Conservation (phyloP, 2,329 filamentous ascomycete genomes). For the Annulohypoxylon truncatum region DNA sequence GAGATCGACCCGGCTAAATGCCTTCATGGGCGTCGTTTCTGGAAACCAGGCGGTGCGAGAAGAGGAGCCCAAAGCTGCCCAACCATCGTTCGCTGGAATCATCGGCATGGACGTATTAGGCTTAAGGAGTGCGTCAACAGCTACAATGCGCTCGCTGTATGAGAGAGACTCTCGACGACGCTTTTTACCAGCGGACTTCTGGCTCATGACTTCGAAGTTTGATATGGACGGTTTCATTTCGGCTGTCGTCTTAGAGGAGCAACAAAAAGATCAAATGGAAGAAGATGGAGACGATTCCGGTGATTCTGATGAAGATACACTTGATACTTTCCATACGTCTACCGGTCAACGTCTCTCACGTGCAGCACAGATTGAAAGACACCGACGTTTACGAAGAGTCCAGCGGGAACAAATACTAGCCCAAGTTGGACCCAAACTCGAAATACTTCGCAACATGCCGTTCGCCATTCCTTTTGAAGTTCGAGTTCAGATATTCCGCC, state of each 20-base stretch:
- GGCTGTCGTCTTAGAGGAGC: slow-evolving; percentile 88
- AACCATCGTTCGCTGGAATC: slow-evolving; percentile 57
- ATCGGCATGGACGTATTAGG: slow-evolving; percentile 81
- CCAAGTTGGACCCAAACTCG: slow-evolving; percentile 84
- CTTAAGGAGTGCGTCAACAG: slow-evolving; percentile 82
- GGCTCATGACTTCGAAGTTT: slow-evolving; percentile 90
- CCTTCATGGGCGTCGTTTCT: slow-evolving; percentile 39
- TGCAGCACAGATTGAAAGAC: slow-evolving; percentile 71
- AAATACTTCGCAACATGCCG: slow-evolving; percentile 94
- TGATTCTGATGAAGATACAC: slow-evolving; percentile 48
- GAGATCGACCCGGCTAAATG: slow-evolving; percentile 39
- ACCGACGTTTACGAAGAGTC: slow-evolving; percentile 73
- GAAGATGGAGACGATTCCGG: slow-evolving; percentile 70
- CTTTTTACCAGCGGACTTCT: slow-evolving; percentile 86
- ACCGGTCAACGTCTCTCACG: slow-evolving; percentile 71
- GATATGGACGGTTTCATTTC: slow-evolving; percentile 90
- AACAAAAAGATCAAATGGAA: slow-evolving; percentile 76
- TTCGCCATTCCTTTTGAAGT: slow-evolving; percentile 96
- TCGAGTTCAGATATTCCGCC: slow-evolving; percentile 89
- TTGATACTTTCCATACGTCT: slow-evolving; percentile 50
- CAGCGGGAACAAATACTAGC: slow-evolving; percentile 79
- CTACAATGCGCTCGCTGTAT: slow-evolving; percentile 86
- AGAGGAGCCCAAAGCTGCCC: slow-evolving; percentile 24
- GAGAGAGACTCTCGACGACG: slow-evolving; percentile 89
- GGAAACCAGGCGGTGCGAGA: slow-evolving; percentile 22